Evolutionary conservation across 345 rosid species (phyloP).

Genomic region (Hibiscus trionum): DNA sequence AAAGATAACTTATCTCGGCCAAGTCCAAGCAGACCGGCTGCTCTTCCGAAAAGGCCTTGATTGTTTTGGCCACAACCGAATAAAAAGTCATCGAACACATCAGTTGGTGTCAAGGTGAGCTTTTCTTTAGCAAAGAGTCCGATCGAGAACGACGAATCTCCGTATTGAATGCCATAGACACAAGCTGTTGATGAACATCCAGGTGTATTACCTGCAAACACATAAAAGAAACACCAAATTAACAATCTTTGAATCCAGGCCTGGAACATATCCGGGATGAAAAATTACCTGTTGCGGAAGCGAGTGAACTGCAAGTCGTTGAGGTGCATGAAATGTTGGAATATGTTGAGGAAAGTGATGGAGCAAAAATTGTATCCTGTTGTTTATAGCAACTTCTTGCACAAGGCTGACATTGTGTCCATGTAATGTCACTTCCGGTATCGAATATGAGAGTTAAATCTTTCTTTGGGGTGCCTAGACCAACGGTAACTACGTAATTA

Average conservation of each 20-base stretch:
- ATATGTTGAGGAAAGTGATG: conserved; percentile 45
- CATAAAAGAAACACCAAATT: background rate
- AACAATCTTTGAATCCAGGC: background rate
- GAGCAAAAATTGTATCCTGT: conserved; percentile 43
- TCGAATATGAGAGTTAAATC: conserved; percentile 45
- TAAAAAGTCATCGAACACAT: conserved; percentile 31
- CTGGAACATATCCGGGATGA: too few species aligned
- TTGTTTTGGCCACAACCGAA: conserved; percentile 90
- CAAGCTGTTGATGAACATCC: conserved; percentile 51
- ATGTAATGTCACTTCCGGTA: conserved; percentile 66
- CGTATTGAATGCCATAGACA: conserved; percentile 70
- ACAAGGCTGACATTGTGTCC: conserved; percentile 65
- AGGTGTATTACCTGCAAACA: conserved; percentile 17
- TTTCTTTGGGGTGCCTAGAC: conserved; percentile 51
- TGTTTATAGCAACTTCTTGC: conserved; percentile 40
- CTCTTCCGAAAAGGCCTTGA: conserved; percentile 59
- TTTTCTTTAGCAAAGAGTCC: conserved; percentile 63
- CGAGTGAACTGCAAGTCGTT: conserved; percentile 32
- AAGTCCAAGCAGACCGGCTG: conserved; percentile 74
- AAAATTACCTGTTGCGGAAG: conserved; percentile 53
- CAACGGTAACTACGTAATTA: conserved; percentile 47
- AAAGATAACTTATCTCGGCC: conserved; percentile 66
- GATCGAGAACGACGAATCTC: conserved; percentile 59
- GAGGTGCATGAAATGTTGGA: conserved; percentile 52
- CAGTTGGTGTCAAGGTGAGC: conserved; percentile 45